A percentile compares a stretch with the other conserved stretches of the same genome.
Conservation (phyloP, 352 stramenopile species). For the Globisporangium alternatum region DNA sequence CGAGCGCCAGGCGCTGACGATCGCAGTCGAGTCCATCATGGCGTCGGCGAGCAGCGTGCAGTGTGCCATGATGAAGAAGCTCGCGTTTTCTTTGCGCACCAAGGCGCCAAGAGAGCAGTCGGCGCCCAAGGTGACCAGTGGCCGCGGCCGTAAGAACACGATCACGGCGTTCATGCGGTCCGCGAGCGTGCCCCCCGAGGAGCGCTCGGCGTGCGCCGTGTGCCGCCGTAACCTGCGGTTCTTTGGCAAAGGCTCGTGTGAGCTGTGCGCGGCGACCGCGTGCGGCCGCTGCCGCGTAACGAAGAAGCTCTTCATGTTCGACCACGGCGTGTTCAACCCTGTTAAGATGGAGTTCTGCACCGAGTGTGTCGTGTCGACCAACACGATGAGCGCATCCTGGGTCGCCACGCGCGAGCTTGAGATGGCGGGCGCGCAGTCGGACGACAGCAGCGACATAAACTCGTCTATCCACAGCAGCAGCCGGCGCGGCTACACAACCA, state of each 20-base stretch:
- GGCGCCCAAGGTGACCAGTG: conserved; percentile 15
- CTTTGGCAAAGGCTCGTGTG: conserved; percentile 27
- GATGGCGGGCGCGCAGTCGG: background rate
- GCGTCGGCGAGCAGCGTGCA: conserved; percentile 38
- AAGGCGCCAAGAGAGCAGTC: conserved; percentile 14
- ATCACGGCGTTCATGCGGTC: conserved; percentile 16
- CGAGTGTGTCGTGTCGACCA: conserved; percentile 18
- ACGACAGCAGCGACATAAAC: background rate
- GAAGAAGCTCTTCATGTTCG: conserved; percentile 51
- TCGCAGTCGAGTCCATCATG: conserved; percentile 45
- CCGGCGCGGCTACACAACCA: background rate
- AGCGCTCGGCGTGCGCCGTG: conserved; percentile 22
- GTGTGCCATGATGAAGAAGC: conserved; percentile 77
- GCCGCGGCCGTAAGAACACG: conserved; percentile 17
- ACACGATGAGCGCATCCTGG: conserved; percentile 13
- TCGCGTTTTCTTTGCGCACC: conserved; percentile 26
- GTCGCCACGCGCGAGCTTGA: conserved; percentile 16
- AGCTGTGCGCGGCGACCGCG: conserved; percentile 30
- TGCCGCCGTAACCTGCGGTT: conserved; percentile 34
- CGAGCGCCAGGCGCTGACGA: conserved; percentile 36
- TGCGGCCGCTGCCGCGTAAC: conserved; percentile 40
- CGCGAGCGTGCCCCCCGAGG: background rate
- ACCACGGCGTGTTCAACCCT: conserved; percentile 42
- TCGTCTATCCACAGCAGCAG: conserved; percentile 2
- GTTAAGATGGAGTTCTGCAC: conserved; percentile 52